Percentiles rank a stretch among this genome's conserved stretches.
These are phyloP conservation scores for Trametes punicea DNA, from an alignment of 768 basidiomycete genomes.

Conservation along the genomic window DNA sequence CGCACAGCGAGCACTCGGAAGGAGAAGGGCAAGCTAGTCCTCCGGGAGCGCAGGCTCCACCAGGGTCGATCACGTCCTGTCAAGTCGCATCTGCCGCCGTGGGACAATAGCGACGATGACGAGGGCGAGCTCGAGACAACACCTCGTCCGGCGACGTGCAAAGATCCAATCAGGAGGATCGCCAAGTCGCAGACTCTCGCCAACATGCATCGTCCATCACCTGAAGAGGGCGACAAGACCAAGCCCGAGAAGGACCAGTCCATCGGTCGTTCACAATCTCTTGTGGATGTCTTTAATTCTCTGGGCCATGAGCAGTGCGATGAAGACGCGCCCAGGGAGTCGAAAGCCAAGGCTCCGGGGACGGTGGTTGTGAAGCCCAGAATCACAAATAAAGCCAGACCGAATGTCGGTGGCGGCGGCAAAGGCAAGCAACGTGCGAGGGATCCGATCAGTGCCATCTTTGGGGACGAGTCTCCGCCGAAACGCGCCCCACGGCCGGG, in stretches of 20 bases:
- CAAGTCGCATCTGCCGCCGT: not conserved
- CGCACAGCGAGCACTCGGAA: not conserved
- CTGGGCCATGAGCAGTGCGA: not conserved
- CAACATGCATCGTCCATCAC: not conserved
- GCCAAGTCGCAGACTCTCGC: constrained; percentile 8
- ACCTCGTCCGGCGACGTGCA: constrained; percentile 7
- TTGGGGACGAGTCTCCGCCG: constrained; percentile 3
- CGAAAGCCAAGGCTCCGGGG: not conserved
- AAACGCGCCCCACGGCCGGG: not conserved
- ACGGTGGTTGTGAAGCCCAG: not conserved
- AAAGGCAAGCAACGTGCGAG: not conserved
- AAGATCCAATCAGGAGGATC: not conserved
- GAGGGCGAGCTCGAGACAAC: constrained; percentile 9
- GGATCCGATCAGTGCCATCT: constrained; percentile 5
- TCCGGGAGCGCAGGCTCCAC: constrained; percentile 16
- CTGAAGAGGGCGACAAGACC: not conserved
- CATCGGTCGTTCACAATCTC: not conserved
- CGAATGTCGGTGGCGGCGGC: not conserved
- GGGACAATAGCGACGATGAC: constrained; percentile 2
- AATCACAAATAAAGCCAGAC: not conserved
- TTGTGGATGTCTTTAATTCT: not conserved
- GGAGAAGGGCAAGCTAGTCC: not conserved
- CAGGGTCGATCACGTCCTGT: not conserved
- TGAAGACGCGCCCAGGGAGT: not conserved
- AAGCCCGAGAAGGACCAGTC: not conserved